phyloP scores from a whole-genome alignment of 2,329 filamentous ascomycete genomes.

The Colletotrichum sp. region DNA sequence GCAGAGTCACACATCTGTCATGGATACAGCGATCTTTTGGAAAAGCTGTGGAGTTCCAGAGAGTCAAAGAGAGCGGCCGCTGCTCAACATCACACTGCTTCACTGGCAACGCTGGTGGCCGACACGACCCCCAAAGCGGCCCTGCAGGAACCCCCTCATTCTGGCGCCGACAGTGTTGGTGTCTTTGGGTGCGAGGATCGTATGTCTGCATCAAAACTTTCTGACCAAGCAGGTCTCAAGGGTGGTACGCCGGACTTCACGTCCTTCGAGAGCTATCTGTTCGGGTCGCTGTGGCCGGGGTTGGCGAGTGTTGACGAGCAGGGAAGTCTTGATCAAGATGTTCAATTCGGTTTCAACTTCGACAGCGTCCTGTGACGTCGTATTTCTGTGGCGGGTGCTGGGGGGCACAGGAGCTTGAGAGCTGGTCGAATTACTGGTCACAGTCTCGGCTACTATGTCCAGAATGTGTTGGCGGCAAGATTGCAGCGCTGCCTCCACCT shows the following conservation, averaged over 20 bases:
- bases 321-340: neutral
- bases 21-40: neutral
- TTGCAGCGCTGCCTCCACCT: neutral
- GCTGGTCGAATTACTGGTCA: neutral
- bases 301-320: neutral
- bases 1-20: neutral
- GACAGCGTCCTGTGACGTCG: neutral
- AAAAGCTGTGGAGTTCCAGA: neutral
- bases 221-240: neutral
- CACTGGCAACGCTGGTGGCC: accelerated
- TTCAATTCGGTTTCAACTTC: neutral
- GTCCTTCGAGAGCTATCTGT: neutral
- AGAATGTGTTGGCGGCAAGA: neutral
- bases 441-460: neutral
- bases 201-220: neutral
- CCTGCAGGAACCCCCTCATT: neutral
- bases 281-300: neutral
- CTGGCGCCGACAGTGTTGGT: neutral
- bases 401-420: neutral
- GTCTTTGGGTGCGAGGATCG: accelerated
- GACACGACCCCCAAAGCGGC: accelerated
- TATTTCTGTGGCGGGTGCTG: neutral
- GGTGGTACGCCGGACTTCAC: neutral
- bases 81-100: neutral
- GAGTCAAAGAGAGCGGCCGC: neutral